Evolutionary conservation across 148 eudicot genomes (phyloP), one percentile per base, ranked within the genome.

Genomic region (Talinum fruticosum): DNA sequence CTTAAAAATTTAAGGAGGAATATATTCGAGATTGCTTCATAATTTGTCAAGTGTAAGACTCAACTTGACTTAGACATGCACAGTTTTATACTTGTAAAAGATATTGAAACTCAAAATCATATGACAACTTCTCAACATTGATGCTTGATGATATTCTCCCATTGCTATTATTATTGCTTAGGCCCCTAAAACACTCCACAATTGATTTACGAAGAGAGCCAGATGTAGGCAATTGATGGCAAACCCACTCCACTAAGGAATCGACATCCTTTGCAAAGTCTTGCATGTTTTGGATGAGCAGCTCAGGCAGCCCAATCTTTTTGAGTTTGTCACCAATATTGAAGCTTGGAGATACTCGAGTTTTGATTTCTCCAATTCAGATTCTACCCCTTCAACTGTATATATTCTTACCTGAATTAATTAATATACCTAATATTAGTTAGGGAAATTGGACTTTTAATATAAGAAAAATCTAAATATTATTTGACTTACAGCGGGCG

Each of bases 311-410:
- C 44, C 88, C 87, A 4, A 96, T 87, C 84, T 78, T 91, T 85
- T 93, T 35, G 92, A 84, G 66, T 70, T 83, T 16, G 90, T 87
- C 16, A 93, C 92, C 2, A 89, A 75, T 51, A 91, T 85, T 59
- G 99, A 92, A 44, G 96, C 97, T 87, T 90, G 97, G 6, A 92
- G 84, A 79, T 91, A 96, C 69, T 96, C 99, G 2, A 87, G 81
- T 72, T 96, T 96, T 21, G 99, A 82, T 79, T 79, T 91, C 78
- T 96, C 99, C 13, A 96, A 79, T 64, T 96, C 97, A 0, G 79
- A 76, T 75, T 62, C 33, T 15, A 93, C 87, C 4, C 93, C 96
- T 26, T 96, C 97, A 6, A 88, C 82, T 75, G 99, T 90, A 80
- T 90, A 96, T 79, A 93, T 87, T 54, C 87, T 84, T 53, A 93